Evolutionary conservation across 805 yeast genomes (phyloP).

Genomic region (Candida golubevii): DNA sequence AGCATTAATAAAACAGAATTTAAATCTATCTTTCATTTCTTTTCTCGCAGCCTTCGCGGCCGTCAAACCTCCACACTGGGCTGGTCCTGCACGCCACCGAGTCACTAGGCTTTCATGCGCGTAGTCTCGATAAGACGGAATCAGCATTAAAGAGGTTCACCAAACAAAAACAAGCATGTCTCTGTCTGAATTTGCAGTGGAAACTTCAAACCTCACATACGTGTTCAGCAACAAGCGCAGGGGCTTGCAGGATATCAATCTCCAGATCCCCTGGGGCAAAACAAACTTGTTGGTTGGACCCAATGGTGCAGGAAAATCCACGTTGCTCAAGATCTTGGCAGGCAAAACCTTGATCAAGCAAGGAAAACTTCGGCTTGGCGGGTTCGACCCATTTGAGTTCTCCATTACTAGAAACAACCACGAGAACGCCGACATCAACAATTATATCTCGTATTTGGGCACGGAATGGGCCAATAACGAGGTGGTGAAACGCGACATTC

Average conservation of each 20-base stretch:
- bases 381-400: conserved; percentile 75
- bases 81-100: neutral
- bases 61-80: too few relatives aligned
- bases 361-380: conserved; percentile 71
- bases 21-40: too few relatives aligned
- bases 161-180: conserved; percentile 2
- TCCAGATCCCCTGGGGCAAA: conserved; percentile 64
- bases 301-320: conserved; percentile 96
- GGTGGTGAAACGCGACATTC: conserved; percentile 85
- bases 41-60: too few relatives aligned
- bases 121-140: too few relatives aligned
- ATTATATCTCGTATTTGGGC: conserved; percentile 74
- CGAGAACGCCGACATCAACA: conserved; percentile 42
- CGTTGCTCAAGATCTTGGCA: conserved; percentile 76
- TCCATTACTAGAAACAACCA: conserved; percentile 47
- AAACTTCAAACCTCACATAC: conserved; percentile 62
- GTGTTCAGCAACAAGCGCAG: conserved; percentile 53
- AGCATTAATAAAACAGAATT: too few relatives aligned
- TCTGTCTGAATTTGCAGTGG: conserved; percentile 44
- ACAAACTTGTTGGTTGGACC: conserved; percentile 85
- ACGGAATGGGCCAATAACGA: conserved; percentile 97
- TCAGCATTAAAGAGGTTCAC: too few relatives aligned
- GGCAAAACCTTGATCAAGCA: conserved; percentile 82
- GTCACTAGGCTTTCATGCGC: too few relatives aligned
- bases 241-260: conserved; percentile 61